Percentiles rank a stretch among this genome's conserved stretches.
These are phyloP conservation scores for Balansia obtecta DNA, from an alignment of 2,329 filamentous ascomycete species.

Conservation along the genomic window DNA sequence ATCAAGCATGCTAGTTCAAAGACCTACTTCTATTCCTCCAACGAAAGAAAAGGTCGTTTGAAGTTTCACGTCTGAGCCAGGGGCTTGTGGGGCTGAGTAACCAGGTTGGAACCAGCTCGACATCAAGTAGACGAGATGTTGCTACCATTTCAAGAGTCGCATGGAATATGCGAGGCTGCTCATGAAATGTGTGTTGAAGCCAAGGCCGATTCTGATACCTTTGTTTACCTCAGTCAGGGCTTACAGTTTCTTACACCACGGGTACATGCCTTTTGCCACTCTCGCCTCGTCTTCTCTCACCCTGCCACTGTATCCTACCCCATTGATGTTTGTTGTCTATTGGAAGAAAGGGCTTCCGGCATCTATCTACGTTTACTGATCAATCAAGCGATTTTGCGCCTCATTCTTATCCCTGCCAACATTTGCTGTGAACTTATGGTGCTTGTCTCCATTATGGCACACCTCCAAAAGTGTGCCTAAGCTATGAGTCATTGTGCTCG, in stretches of 20 bases:
- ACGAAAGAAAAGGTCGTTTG: too few relatives aligned
- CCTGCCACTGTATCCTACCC: neutral
- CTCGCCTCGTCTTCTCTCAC: neutral
- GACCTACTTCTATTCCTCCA: too few relatives aligned
- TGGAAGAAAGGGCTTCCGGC: neutral
- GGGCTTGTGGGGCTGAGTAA: too few relatives aligned
- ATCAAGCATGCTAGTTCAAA: too few relatives aligned
- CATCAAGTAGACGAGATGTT: too few relatives aligned
- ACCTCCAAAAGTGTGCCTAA: neutral
- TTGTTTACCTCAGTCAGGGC: neutral
- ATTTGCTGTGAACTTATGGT: neutral
- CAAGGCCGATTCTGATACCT: neutral
- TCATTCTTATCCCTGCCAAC: neutral
- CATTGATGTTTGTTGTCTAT: neutral
- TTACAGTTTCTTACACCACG: neutral
- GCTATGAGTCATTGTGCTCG: constrained; percentile 4
- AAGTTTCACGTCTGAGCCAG: too few relatives aligned
- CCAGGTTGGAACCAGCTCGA: too few relatives aligned
- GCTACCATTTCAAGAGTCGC: too few relatives aligned
- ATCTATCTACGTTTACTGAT: neutral
- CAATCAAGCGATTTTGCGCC: neutral
- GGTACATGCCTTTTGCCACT: neutral
- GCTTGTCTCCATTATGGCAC: neutral
- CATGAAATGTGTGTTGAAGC: too few relatives aligned
- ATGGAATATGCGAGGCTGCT: too few relatives aligned